These are phyloP conservation scores for Apostasia shenzhenica DNA, from an alignment of 106 monocot genomes.

Conservation along the genomic window DNA sequence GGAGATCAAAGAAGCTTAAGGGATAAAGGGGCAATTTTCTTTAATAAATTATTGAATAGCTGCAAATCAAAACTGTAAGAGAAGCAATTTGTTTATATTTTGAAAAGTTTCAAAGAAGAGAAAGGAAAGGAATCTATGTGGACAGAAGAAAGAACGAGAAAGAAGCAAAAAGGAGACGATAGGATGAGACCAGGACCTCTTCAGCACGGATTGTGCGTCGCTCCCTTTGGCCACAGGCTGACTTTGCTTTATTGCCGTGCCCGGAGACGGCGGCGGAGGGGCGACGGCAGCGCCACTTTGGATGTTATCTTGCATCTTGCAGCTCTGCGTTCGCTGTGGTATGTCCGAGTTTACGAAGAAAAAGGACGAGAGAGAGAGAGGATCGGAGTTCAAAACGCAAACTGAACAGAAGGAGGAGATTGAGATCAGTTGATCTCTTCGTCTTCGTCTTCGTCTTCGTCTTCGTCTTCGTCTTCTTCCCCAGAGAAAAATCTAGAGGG, in stretches of 20 bases:
- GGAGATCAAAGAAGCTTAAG: not conserved
- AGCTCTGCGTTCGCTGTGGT: constrained; percentile 26
- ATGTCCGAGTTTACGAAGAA: not conserved
- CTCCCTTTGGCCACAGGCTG: constrained; percentile 32
- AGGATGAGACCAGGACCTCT: constrained; percentile 35
- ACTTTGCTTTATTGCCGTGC: constrained; percentile 35
- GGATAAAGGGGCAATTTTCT: too few relatives aligned
- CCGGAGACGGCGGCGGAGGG: constrained; percentile 5
- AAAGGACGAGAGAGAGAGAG: not conserved
- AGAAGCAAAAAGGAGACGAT: not conserved
- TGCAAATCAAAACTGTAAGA: too few relatives aligned
- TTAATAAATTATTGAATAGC: too few relatives aligned
- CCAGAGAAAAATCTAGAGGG: too few relatives aligned
- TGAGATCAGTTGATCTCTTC: too few relatives aligned
- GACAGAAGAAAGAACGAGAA: not conserved
- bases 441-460: too few relatives aligned
- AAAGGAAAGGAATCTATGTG: not conserved
- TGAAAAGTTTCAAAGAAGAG: too few relatives aligned
- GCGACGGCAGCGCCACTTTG: constrained; percentile 18
- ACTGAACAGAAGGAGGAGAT: too few relatives aligned
- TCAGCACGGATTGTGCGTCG: constrained; percentile 64
- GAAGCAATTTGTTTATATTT: too few relatives aligned
- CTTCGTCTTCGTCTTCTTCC: too few relatives aligned
- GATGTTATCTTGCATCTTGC: constrained; percentile 38
- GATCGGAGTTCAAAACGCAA: not conserved